Evolutionary conservation across 2,329 filamentous ascomycete species (phyloP).

Genomic region (Colletotrichum melonis): DNA sequence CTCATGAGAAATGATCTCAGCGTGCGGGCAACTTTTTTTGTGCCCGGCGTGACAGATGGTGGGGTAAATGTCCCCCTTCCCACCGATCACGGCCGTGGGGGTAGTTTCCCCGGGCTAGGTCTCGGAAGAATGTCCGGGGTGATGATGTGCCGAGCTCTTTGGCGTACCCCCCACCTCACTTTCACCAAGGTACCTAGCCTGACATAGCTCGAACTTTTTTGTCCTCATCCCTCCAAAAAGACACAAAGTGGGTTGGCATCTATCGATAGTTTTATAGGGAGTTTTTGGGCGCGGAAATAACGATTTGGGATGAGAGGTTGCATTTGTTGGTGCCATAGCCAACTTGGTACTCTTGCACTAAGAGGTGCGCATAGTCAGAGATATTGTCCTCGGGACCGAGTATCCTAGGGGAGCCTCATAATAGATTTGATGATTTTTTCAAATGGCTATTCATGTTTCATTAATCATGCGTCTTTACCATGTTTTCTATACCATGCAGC

Average conservation of each 20-base stretch:
- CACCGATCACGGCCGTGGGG: constrained; percentile 30
- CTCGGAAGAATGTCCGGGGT: constrained; percentile 25
- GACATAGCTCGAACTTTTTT: not conserved
- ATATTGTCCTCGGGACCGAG: not conserved
- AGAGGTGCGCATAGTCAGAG: not conserved
- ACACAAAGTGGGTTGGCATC: not conserved
- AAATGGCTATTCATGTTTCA: not conserved
- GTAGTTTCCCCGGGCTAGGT: not conserved
- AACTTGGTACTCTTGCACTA: not conserved
- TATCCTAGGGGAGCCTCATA: not conserved
- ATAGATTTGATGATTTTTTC: constrained; percentile 7
- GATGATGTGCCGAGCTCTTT: constrained; percentile 27
- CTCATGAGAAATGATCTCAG: not conserved
- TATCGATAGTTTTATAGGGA: not conserved
- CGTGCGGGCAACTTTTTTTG: constrained; percentile 15
- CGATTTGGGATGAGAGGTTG: not conserved
- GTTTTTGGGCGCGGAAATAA: not conserved
- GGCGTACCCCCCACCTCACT: no score
- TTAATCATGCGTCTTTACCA: not conserved
- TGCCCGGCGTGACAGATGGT: constrained; percentile 3
- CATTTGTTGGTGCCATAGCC: not conserved
- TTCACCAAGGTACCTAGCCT: not conserved
- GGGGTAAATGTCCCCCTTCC: constrained; percentile 7
- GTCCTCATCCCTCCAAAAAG: not conserved
- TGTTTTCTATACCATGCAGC: not conserved